Percentiles rank a stretch among this genome's conserved stretches.
These are phyloP conservation scores for Fragaria iinumae DNA, from an alignment of 306 rosid genomes.

Conservation along the genomic window DNA sequence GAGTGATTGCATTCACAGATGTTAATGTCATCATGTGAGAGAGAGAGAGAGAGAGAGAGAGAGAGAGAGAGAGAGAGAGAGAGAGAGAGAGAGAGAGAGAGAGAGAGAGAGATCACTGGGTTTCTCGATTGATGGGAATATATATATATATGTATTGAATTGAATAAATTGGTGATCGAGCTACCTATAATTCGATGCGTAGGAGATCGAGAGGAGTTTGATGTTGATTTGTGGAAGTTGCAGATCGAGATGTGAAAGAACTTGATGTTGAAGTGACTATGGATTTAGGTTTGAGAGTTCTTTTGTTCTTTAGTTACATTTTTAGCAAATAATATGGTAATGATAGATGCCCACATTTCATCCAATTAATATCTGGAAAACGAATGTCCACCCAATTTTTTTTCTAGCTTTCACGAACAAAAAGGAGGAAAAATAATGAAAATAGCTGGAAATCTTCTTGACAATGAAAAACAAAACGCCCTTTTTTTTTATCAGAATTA, in stretches of 20 bases:
- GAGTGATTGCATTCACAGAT: background rate
- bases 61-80: slow-evolving; percentile 15
- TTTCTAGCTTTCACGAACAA: background rate
- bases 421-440: background rate
- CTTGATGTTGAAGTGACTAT: slow-evolving; percentile 61
- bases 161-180: background rate
- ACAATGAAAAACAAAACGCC: background rate
- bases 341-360: slow-evolving; percentile 24
- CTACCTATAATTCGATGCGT: background rate
- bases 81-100: slow-evolving; percentile 24
- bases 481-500: too few relatives aligned
- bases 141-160: background rate
- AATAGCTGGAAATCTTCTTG: background rate
- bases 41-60: slow-evolving; percentile 23
- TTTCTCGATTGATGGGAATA: slow-evolving; percentile 30
- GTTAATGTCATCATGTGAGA: slow-evolving; percentile 18
- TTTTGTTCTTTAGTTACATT: slow-evolving; percentile 58
- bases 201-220: slow-evolving; percentile 47
- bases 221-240: slow-evolving; percentile 25
- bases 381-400: slow-evolving; percentile 9
- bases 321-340: slow-evolving; percentile 28
- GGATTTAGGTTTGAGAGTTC: slow-evolving; percentile 46
- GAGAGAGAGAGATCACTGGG: slow-evolving; percentile 7
- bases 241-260: slow-evolving; percentile 46
- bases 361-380: slow-evolving; percentile 27